phyloP scores from a whole-genome alignment of 1,284 basidiomycete species.

The Vanrija sp. region DNA sequence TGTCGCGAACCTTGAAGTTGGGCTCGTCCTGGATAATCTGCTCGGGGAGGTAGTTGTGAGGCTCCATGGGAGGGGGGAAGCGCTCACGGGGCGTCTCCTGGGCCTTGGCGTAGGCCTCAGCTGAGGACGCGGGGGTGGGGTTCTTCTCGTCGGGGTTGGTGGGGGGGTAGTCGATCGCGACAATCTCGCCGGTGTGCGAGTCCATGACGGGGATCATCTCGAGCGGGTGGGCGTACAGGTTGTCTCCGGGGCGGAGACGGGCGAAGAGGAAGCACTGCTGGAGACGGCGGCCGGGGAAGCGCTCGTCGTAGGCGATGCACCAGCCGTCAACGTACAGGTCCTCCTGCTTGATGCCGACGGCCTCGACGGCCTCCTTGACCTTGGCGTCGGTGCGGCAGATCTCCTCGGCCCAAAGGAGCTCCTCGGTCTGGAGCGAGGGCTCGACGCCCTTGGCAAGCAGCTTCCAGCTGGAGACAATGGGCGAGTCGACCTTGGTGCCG shows the following conservation, averaged over 20 bases:
- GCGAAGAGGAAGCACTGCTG: slow-evolving; percentile 52
- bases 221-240: slow-evolving; percentile 51
- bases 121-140: slow-evolving; percentile 26
- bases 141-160: slow-evolving; percentile 21
- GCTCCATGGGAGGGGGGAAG: slow-evolving; percentile 48
- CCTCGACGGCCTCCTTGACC: slow-evolving; percentile 46
- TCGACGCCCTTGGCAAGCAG: slow-evolving; percentile 48
- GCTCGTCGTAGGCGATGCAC: slow-evolving; percentile 52
- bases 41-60: slow-evolving; percentile 51
- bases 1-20: slow-evolving; percentile 61
- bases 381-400: slow-evolving; percentile 46
- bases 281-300: slow-evolving; percentile 46
- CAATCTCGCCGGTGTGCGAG: slow-evolving; percentile 44
- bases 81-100: slow-evolving; percentile 32
- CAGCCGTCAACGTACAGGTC: slow-evolving; percentile 51
- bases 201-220: slow-evolving; percentile 48
- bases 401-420: slow-evolving; percentile 51
- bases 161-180: slow-evolving; percentile 48
- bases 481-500: slow-evolving; percentile 17
- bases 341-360: slow-evolving; percentile 47
- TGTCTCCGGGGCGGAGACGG: slow-evolving; percentile 43
- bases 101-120: slow-evolving; percentile 23
- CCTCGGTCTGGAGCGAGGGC: slow-evolving; percentile 51
- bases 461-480: slow-evolving; percentile 36
- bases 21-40: slow-evolving; percentile 45